A percentile compares a stretch with the other conserved stretches of the same genome.
These are phyloP conservation scores for Blastobotrys elegans DNA, from an alignment of 1,139 yeast genomes.

Conservation along the genomic window DNA sequence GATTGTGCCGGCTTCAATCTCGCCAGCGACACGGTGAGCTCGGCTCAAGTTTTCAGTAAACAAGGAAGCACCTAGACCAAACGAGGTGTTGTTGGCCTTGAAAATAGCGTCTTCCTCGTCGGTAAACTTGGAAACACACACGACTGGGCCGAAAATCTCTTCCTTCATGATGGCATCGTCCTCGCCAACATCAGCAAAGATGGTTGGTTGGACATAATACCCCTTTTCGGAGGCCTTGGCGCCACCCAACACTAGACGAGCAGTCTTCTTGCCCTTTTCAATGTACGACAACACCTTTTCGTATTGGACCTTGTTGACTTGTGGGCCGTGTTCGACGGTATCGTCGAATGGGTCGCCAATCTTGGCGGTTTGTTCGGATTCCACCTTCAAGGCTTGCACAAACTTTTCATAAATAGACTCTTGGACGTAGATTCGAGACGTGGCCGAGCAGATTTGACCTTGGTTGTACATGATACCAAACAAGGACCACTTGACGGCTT, in stretches of 20 bases:
- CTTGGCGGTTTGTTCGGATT: conserved; percentile 40
- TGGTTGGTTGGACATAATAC: conserved; percentile 63
- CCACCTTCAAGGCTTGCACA: conserved; percentile 52
- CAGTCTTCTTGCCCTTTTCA: conserved; percentile 62
- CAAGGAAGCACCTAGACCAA: conserved; percentile 81
- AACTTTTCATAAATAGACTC: conserved; percentile 66
- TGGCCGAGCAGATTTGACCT: conserved; percentile 86
- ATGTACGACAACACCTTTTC: conserved; percentile 65
- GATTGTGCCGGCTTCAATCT: conserved; percentile 69
- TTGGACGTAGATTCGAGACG: conserved; percentile 76
- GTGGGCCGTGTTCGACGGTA: conserved; percentile 68
- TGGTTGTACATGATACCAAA: conserved; percentile 70
- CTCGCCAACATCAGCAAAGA: conserved; percentile 60
- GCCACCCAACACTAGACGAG: conserved; percentile 55
- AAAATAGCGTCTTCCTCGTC: conserved; percentile 66
- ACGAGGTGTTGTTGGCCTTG: conserved; percentile 65
- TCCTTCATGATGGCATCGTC: conserved; percentile 61
- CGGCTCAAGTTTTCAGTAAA: conserved; percentile 58
- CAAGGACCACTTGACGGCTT: conserved; percentile 55
- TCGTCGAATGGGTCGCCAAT: conserved; percentile 38
- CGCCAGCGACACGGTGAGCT: conserved; percentile 57
- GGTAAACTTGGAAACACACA: conserved; percentile 61
- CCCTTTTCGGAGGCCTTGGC: conserved; percentile 66
- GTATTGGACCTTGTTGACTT: conserved; percentile 63
- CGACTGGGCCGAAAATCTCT: conserved; percentile 86